Evolutionary conservation across 2,329 filamentous ascomycete genomes (phyloP), one percentile per base, ranked within the genome.

Genomic region (Botrytis medusae): DNA sequence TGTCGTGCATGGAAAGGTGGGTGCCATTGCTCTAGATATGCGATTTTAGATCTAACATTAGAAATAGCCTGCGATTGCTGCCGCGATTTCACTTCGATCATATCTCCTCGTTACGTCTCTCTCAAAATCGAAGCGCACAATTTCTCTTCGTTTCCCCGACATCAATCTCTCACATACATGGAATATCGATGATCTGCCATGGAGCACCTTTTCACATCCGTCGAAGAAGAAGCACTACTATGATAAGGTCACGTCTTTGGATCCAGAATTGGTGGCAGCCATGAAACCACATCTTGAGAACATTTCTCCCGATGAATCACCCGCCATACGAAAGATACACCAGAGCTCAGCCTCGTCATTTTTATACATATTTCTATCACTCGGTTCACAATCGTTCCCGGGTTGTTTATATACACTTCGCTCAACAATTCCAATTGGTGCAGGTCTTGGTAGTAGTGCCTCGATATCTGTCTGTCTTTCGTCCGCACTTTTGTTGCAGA

Each of bases 151-250:
- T 79, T 98, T 99, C 82, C 91, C 94, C 74, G 96, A 99, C 81
- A 94, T 98, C 78, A 91, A 92, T 77, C 87, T 99, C 77, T 87
- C 92, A 72, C 94, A 99, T 83, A 94, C 92, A 0, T 99, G 96
- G 96, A 90, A 96, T 81, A 97, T 99, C 76, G 93, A 97, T 82
- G 89, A 93, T 14, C 86, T 99, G 59, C 96, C 96, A 0, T 99
- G 96, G 96, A 85, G 88, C 12, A 84, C 88, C 25, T 99, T 99
- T 83, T 89, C 91, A 34, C 88, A 91, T 32, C 90, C 94, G 0
- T 88, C 87, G 44, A 97, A 97, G 86, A 98, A 97, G 85, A 97
- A 96, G 85, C 93, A 91, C 79, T 98, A 98, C 85, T 97, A 97
- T 83, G 93, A 96, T 77, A 87, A 95, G 65, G 92, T 96, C 71